Evolutionary conservation across 1,139 yeast species (phyloP), one percentile per base, ranked within the genome.

Genomic region (Taphrina betulina): DNA sequence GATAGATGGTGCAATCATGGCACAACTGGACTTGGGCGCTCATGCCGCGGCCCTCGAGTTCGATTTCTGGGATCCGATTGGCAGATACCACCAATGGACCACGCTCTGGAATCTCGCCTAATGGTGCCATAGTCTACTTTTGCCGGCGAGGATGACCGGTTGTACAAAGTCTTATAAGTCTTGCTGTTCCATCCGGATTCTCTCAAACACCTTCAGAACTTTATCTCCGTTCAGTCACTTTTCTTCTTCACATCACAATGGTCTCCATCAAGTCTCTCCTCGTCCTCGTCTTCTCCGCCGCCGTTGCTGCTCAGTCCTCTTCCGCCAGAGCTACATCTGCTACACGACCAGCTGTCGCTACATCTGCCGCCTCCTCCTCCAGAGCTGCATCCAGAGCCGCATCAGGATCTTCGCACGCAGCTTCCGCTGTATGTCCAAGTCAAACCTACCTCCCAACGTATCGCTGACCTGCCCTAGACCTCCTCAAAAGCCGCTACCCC

Each of bases 261-360:
- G 54, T 50, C 26, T 41, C 54, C 14, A 50, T 50, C 54, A 50
- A 38, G 36, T 35, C 54, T 16, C 40, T 50, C 40, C n/a, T 50
- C 37, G 38, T 50, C 54, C 29, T 50, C 26, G 54, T 46, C 14
- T 41, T 50, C 22, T 33, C 54, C 24, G 44, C 54, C 22, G 36
- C 40, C 41, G 54, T 29, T 23, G 33, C 54, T 22, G 54, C 54
- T 10, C 54, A 50, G 34, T 37, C 45, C 20, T 22, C 20, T 5
- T 37, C 42, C 8, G 17, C 34, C 17, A 20, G 44, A 16, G 46
- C 54, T 5, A 8, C 38, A 20, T 22, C 46, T 14, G 22, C 31
- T 14, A 12, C 46, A 24, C 53, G 53, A 4, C 17, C 53, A 4
- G 46, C 46, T 10, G n/a, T 33, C 3, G 33, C 31, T 26, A 26